Base-by-base conservation (phyloP, 805 yeast genomes). In the Myxozyma neglecta region DNA sequence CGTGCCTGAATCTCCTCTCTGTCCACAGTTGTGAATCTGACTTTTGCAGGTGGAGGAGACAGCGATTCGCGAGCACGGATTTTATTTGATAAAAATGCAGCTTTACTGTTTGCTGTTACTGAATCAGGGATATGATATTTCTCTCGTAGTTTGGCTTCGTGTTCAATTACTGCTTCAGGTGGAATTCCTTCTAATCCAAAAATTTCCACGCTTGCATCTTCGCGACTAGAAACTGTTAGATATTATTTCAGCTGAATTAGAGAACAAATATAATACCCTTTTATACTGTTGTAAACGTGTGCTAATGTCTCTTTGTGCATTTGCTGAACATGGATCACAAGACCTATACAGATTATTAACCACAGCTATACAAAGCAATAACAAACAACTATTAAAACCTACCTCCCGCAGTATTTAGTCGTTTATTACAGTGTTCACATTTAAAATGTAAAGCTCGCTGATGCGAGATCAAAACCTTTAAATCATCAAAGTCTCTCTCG, bases 161-260 rank as follows among this genome's bases (percentile, higher is more conserved):
- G 70, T 16, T 52, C 63, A 32, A 53, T 53, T 7, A 68, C 48
- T 18, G 67, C 70, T 14, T 53, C 59, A 5, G 59, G 57, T 0
- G 70, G 70, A 40, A 68, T 57, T 36, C 70, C 70, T 59, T 68
- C 70, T 56, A 68, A 53, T 3, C 70, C 70, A 47, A 68, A 68
- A 35, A 68, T 68, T 43, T 68, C 70, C 16, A 68, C 45, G 42
- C 60, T 55, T 3, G 64, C 56, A 24, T 52, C 43, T 44, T 68
- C 68, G 46, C 70, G 66, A 14, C 68, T 67, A 24, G 29, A 29
- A 13, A 45, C 9, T 7, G 39, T 14, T 24, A 24, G 44, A 36
- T 14, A 32, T 3, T 32, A 50, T 39, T 44, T 13, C n/a, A 1
- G 9, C 6, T 39, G 35, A 9, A 18, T 6, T 24, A 5, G 42